Evolutionary conservation across 441 rosid genomes (phyloP).

Genomic region (Erodium moschatum): DNA sequence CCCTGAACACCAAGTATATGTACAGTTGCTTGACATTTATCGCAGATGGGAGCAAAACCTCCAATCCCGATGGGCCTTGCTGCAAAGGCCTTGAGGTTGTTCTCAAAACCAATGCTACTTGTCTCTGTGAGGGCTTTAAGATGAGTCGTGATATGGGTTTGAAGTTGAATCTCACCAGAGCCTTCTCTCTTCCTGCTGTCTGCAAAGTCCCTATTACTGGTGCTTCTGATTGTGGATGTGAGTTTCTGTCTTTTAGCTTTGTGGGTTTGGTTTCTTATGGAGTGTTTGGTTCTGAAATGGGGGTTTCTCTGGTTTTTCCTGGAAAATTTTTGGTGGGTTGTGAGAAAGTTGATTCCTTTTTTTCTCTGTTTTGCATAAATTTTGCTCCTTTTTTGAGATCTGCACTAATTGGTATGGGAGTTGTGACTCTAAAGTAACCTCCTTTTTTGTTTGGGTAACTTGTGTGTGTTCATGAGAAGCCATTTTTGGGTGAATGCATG

Average conservation of each 20-base stretch:
- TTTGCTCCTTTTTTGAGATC: not conserved
- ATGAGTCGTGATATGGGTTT: constrained; percentile 22
- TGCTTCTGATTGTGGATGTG: constrained; percentile 20
- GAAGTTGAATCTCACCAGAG: constrained; percentile 22
- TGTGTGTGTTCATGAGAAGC: not conserved
- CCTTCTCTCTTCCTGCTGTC: constrained; percentile 23
- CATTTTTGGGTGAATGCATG: not conserved
- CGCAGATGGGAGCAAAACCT: constrained; percentile 19
- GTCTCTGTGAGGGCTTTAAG: constrained; percentile 23
- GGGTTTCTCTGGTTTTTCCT: not conserved
- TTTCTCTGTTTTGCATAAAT: too few relatives aligned
- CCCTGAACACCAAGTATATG: constrained; percentile 16
- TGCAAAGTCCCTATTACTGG: constrained; percentile 22
- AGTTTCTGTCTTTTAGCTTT: not conserved
- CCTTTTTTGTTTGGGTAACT: too few relatives aligned
- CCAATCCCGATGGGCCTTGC: constrained; percentile 23
- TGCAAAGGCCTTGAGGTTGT: constrained; percentile 23
- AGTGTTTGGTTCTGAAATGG: too few relatives aligned
- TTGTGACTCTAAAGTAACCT: not conserved
- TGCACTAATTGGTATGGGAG: not conserved
- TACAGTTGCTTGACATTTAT: constrained; percentile 24
- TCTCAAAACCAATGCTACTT: constrained; percentile 19
- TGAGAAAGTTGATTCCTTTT: not conserved
- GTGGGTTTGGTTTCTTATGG: not conserved
- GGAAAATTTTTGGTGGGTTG: not conserved